phyloP scores from a whole-genome alignment of 2,329 filamentous ascomycete species.

The Macrophomina phaseolina region DNA sequence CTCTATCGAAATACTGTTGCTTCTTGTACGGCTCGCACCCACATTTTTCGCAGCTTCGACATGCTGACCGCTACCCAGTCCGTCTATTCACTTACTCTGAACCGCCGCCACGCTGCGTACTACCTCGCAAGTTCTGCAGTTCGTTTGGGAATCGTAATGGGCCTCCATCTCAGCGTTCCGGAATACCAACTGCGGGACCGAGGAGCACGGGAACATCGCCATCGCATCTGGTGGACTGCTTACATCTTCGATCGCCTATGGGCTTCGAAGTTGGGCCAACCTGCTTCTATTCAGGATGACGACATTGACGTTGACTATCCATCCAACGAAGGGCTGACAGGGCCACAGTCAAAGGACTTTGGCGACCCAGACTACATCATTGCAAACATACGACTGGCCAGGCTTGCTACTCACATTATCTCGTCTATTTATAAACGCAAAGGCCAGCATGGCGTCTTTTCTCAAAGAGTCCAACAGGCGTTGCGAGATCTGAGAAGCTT shows the following conservation, averaged over 20 bases:
- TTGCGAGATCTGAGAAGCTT: conserved; percentile 45
- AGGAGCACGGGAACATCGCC: conserved; percentile 39
- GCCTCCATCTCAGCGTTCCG: conserved; percentile 49
- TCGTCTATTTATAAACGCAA: conserved; percentile 38
- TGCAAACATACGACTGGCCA: conserved; percentile 49
- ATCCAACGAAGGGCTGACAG: conserved; percentile 41
- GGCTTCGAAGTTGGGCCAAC: conserved; percentile 42
- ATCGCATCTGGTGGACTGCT: conserved; percentile 43
- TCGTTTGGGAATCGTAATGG: conserved; percentile 52
- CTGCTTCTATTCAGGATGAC: conserved; percentile 40
- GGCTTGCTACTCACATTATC: conserved; percentile 37
- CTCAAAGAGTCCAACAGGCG: conserved; percentile 45
- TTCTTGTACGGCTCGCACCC: conserved; percentile 45
- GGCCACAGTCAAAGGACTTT: conserved; percentile 36
- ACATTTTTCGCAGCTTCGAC: neutral
- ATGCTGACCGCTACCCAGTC: conserved; percentile 38
- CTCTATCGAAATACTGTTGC: conserved; percentile 51
- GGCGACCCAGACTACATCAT: conserved; percentile 46
- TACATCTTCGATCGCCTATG: conserved; percentile 43
- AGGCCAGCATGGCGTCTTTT: conserved; percentile 38
- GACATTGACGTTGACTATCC: conserved; percentile 52
- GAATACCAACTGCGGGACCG: conserved; percentile 49
- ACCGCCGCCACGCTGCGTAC: conserved; percentile 54
- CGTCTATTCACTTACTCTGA: conserved; percentile 53
- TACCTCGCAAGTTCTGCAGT: conserved; percentile 53